Evolutionary conservation across 108 stramenopile species (phyloP), one percentile per base, ranked within the genome.

Genomic region (Nitzschia putrida): DNA sequence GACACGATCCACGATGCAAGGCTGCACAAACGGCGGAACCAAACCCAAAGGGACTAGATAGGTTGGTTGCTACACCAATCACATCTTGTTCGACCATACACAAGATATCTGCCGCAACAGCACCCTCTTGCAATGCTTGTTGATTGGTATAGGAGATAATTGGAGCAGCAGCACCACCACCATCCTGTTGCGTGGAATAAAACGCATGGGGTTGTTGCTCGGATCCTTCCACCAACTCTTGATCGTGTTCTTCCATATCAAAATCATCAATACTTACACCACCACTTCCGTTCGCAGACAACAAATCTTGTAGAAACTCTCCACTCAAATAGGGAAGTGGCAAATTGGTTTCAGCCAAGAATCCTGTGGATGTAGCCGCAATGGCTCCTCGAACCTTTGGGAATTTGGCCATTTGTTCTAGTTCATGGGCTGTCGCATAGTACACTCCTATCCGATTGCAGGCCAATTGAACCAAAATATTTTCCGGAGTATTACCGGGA

Each of bases 21-120:
- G 68, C 59, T 6, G 74, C 53, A 22, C 61, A 64, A 11, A 67
- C 66, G 16, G 76, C 83, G 5, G 79, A 80, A n/a, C 83, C 83
- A 22, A 83, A 79, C 0, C 83, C 83, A 59, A 83, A 83, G 18
- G 83, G 55, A 67, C 80, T 79, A 41, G 63, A 83, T 49, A 83
- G 58, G 5, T 79, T 83, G 14, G 80, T 52, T 21, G 79, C 66
- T 16, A 83, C 60, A 41, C 83, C 80, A n/a, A 76, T 53, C 0
- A 56, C 43, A 54, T 83, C 83, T n/a, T 74, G 40, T 8, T 68
- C 65, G 9, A 67, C 20, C 65, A 83, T 57, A 10, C 42, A 39
- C 18, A 83, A 43, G 47, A 69, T 56, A 40, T 45, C 40, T 0
- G 66, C 71, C 10, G 72, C 68, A 55, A 68, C 83, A 18, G 22